These are phyloP conservation scores for Gossypium trilobum DNA, from an alignment of 441 rosid species.

Conservation along the genomic window DNA sequence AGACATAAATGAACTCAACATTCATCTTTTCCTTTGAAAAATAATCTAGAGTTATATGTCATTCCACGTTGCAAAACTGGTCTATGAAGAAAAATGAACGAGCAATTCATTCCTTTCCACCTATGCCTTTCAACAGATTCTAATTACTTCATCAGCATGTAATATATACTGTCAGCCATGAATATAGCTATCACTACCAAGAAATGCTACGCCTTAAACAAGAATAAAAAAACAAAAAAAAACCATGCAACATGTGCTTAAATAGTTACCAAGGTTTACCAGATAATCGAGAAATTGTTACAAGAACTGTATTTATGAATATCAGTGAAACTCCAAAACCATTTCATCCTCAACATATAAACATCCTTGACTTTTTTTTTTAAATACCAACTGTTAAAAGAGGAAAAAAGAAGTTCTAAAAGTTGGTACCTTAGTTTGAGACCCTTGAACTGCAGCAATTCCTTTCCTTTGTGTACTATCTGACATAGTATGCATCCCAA, in stretches of 20 bases:
- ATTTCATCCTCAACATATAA: not conserved
- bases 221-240: not conserved
- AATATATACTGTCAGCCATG: not conserved
- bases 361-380: not conserved
- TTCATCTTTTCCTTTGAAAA: constrained; percentile 1
- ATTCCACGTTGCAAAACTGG: not conserved
- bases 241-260: not conserved
- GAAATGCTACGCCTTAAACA: not conserved
- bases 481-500: constrained; percentile 28
- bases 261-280: not conserved
- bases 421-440: constrained; percentile 35
- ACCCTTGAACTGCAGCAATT: constrained; percentile 33
- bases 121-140: not conserved
- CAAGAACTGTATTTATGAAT: not conserved
- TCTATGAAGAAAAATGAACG: not conserved
- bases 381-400: not conserved
- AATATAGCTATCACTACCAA: not conserved
- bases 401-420: not conserved
- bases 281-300: not conserved
- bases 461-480: constrained; percentile 24
- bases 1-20: not conserved
- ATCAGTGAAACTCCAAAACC: not conserved
- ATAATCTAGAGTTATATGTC: not conserved
- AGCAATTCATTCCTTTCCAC: not conserved
- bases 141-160: not conserved